Evolutionary conservation across 2,329 filamentous ascomycete species (phyloP), one percentile per base, ranked within the genome.

Genomic region (Periconia digitata): DNA sequence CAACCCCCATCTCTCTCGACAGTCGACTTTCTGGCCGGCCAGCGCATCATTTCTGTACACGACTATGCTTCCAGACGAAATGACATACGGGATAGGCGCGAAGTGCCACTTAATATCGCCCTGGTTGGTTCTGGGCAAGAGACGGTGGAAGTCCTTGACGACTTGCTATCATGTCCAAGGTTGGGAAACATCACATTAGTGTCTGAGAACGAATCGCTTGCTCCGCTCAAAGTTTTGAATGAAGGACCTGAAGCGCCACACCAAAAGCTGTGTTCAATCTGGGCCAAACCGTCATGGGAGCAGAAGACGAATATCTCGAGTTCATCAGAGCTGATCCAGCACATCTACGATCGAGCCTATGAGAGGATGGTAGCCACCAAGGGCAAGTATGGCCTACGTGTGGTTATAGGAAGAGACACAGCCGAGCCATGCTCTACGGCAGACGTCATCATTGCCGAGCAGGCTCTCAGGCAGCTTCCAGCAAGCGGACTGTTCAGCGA

Each of bases 341-440:
- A 47, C n/a, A 65, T 71, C 40, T 71, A 71, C 47, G 51, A 56
- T 53, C 62, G 60, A 10, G 67, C 60, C 27, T 71, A 71, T 39
- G 67, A 71, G 50, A 71, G 70, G 49, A 60, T 67, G 46, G 56
- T 71, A 29, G 56, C 58, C 20, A 67, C 60, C 55, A 68, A 66
- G 46, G 62, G 67, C 46, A 47, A 66, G 23, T 65, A 56, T 44
- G 43, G 54, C 15, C 56, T 71, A 6, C 63, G 58, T 13, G 50
- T 69, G 39, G 55, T 67, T 17, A 44, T 64, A 4, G 60, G 62
- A 17, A 64, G 56, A 37, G 58, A 66, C 34, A 53, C 60, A 6
- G 53, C 56, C 15, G 60, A 56, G 46, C 51, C 60, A 20, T 62
- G 58, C 43, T 56, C 60, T 18, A 43, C 55, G 13, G 58, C 66